A percentile compares a stretch with the other conserved stretches of the same genome.
Conservation (phyloP, 192 early-diverging fungal species). For the Nowakowskiella sp. region DNA sequence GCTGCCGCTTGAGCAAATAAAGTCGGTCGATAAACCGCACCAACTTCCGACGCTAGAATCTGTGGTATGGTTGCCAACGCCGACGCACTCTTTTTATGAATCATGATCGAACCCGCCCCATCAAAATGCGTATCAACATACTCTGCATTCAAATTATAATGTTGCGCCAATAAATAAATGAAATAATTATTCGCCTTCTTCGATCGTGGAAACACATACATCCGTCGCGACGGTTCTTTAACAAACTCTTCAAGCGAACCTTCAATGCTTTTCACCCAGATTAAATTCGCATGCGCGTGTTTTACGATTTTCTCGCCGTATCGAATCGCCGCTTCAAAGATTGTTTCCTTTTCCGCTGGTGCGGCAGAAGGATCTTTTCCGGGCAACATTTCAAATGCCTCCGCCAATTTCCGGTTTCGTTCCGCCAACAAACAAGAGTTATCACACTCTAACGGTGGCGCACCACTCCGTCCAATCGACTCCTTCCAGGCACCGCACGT, state of each 20-base stretch:
- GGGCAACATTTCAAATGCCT: conserved; percentile 55
- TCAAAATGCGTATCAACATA: conserved; percentile 70
- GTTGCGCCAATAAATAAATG: conserved; percentile 61
- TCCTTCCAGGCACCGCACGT: conserved; percentile 58
- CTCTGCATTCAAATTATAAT: conserved; percentile 63
- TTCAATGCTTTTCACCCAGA: conserved; percentile 66
- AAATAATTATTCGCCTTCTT: conserved; percentile 54
- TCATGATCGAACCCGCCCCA: conserved; percentile 54
- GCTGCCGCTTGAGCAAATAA: conserved; percentile 4
- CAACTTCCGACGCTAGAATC: conserved; percentile 13
- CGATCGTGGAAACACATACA: conserved; percentile 61
- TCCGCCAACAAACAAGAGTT: conserved; percentile 69
- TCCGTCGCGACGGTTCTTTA: conserved; percentile 37
- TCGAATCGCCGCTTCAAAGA: conserved; percentile 18
- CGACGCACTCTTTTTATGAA: conserved; percentile 37
- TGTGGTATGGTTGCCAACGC: conserved; percentile 14
- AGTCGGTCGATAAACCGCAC: conserved; percentile 9
- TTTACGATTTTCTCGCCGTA: conserved; percentile 60
- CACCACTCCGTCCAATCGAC: conserved; percentile 25
- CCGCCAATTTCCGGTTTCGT: conserved; percentile 71
- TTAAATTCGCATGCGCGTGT: conserved; percentile 53
- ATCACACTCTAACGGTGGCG: conserved; percentile 61
- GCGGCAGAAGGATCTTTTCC: conserved; percentile 6
- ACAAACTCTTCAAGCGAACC: conserved; percentile 57
- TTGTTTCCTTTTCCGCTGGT: neutral